Conservation (phyloP, 345 rosid genomes). For the Eucalyptus erythrocorys region DNA sequence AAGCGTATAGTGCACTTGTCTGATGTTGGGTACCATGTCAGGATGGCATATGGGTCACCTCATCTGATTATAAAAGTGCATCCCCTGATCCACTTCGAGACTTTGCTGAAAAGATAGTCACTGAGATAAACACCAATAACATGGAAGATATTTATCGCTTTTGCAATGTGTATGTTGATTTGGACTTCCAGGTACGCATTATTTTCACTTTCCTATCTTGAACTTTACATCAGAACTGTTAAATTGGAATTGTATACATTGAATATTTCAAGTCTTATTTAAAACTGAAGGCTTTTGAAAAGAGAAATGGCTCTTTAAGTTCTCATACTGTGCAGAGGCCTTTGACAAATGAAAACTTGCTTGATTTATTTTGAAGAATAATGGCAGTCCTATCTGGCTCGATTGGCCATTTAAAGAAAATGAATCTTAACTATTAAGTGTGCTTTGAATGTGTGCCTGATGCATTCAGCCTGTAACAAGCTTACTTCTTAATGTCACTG, state of each 20-base stretch:
- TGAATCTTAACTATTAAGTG: neutral
- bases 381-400: neutral
- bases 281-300: neutral
- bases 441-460: neutral
- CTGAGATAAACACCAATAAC: conserved; percentile 59
- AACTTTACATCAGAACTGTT: neutral
- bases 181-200: conserved; percentile 58
- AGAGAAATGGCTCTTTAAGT: neutral
- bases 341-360: neutral
- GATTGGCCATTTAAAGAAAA: neutral
- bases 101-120: conserved; percentile 57
- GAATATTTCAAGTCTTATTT: neutral
- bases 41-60: conserved; percentile 79
- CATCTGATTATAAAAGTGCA: conserved; percentile 59
- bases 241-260: neutral
- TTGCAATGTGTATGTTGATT: conserved; percentile 69
- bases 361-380: neutral
- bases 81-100: conserved; percentile 77
- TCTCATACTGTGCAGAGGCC: neutral
- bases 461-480: neutral
- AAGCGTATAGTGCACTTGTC: neutral
- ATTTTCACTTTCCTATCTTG: neutral
- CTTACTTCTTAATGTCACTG: neutral
- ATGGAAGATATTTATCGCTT: conserved; percentile 71
- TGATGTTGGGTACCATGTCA: conserved; percentile 13